Percentiles rank a stretch among this genome's conserved stretches.
phyloP scores from a whole-genome alignment of 768 basidiomycete genomes.

The Rossbeevera mucosa region DNA sequence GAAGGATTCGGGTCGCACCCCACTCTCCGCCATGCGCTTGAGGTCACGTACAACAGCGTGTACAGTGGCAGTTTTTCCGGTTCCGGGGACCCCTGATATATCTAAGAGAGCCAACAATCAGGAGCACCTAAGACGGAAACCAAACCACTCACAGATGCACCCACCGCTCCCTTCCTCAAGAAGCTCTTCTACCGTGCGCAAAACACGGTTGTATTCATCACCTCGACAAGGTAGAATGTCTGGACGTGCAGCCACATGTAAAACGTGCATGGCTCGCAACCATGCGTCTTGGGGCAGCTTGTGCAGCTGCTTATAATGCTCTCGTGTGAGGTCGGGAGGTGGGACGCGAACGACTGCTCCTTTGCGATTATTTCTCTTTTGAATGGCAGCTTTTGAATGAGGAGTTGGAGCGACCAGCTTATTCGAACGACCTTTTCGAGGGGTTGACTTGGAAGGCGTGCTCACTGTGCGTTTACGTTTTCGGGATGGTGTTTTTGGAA shows the following conservation, averaged over 20 bases:
- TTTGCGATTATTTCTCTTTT: slow-evolving; percentile 37
- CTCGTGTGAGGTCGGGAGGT: slow-evolving; percentile 32
- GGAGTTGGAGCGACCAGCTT: slow-evolving; percentile 64
- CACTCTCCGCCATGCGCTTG: slow-evolving; percentile 79
- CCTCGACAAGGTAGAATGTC: slow-evolving; percentile 87
- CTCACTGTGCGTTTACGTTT: slow-evolving; percentile 43
- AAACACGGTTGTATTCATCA: slow-evolving; percentile 72
- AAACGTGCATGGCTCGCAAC: slow-evolving; percentile 80
- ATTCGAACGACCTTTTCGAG: slow-evolving; percentile 32
- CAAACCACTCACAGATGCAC: slow-evolving; percentile 72
- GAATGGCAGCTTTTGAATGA: slow-evolving; percentile 67
- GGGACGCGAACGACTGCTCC: slow-evolving; percentile 31
- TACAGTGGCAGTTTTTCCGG: slow-evolving; percentile 97
- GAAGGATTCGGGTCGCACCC: slow-evolving; percentile 41
- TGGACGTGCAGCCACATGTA: slow-evolving; percentile 92
- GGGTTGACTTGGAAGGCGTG: slow-evolving; percentile 31
- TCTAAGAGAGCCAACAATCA: slow-evolving; percentile 43
- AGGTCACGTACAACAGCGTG: slow-evolving; percentile 89
- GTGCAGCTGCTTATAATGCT: slow-evolving; percentile 37
- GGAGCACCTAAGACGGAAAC: background rate
- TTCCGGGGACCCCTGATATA: slow-evolving; percentile 98
- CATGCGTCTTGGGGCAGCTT: slow-evolving; percentile 73
- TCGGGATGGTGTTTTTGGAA: slow-evolving; percentile 49
- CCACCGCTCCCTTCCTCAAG: slow-evolving; percentile 93
- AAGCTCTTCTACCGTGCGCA: slow-evolving; percentile 74